Base-by-base conservation (phyloP, 257 asterid genomes). In the Echites panduratus region DNA sequence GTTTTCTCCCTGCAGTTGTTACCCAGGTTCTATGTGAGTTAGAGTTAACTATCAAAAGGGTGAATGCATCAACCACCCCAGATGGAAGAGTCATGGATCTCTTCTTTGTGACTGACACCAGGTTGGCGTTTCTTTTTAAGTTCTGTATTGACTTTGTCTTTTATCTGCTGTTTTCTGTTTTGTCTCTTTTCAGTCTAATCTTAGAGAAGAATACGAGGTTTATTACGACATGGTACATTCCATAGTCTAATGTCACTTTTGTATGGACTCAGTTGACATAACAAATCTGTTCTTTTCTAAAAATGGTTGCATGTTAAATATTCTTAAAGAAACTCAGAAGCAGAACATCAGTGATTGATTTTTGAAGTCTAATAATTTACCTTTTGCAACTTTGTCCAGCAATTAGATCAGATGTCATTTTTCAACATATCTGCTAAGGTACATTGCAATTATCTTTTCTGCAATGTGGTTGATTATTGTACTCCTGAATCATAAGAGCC, bases 71-170 rank as follows among this genome's bases (percentile, higher is more conserved):
- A 71, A 84, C 90, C 3, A 82, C 95, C 38, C 97, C 97, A 5
- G 97, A 88, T 79, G 97, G 93, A 72, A 82, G 79, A 73, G 90
- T 87, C 71, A 83, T 90, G 93, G 90, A 88, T 77, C 89, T 88
- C 81, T 90, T 90, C 73, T 88, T 88, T 54, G 78, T 90, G 68
- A 84, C 91, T 0, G 97, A 90, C 80, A 77, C 83, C 43, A 88
- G 92, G 96, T 89, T 71, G 50, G 66, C 48, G 10, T 72, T 41
- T 9, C 66, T 35, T 50, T 19, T 50, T 17, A 43, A 20, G 54
- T 45, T 54, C n/a, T 61, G 4, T 49, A 71, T 76, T 16, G 14
- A 19, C 12, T 58, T 59, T 64, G 57, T 38, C 38, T 0, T 50
- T 47, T 57, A 20, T 53, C 41, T 43, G 26, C 12, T 69, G 65